Evolutionary conservation across 108 stramenopile genomes (phyloP), one percentile per base, ranked within the genome.

Genomic region (Nannochloropsis salina): DNA sequence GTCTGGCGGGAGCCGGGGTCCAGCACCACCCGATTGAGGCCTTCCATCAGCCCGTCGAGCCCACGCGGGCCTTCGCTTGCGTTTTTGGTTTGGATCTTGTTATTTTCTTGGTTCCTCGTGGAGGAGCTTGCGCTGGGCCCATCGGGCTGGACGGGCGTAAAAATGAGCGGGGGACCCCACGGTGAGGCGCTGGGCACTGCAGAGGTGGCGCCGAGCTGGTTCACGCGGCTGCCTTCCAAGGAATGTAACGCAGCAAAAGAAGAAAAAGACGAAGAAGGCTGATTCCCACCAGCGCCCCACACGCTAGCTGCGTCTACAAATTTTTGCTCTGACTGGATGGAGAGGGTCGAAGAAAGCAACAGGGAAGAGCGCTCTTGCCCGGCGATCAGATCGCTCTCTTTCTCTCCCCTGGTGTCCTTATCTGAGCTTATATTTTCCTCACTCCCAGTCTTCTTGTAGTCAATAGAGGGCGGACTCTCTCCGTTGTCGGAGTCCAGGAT

Each of bases 161-260:
- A 15, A 1, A 74, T 2, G 6, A 8, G n/a, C 2, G 61, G 4
- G 15, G 15, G 61, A 74, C 61, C 61, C 61, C 61, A 74, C 15
- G 61, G 61, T n/a, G 61, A 74, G 61, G 61, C n/a, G 61, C 61
- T 74, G 15, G n/a, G 61, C 61, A 74, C n/a, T 74, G 61, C 4
- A 4, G 20, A 2, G 3, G 61, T 6, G 6, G 61, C 6, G 61
- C 61, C 6, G 31, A 31, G 31, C n/a, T 74, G 61, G 61, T 0
- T 74, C 61, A 2, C n/a, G 61, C 61, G 15, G 3, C 61, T 6
- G 61, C 61, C 61, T 4, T n/a, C 61, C 20, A 74, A 15, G 20
- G 61, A n/a, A 74, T 15, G n/a, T 4, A 74, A 6, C 4, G 61
- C 15, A 74, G 61, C 61, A 74, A 74, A 74, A 6, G 61, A 74